These are phyloP conservation scores for Penicillium cataractarum DNA, from an alignment of 495 filamentous ascomycete genomes.

Conservation along the genomic window DNA sequence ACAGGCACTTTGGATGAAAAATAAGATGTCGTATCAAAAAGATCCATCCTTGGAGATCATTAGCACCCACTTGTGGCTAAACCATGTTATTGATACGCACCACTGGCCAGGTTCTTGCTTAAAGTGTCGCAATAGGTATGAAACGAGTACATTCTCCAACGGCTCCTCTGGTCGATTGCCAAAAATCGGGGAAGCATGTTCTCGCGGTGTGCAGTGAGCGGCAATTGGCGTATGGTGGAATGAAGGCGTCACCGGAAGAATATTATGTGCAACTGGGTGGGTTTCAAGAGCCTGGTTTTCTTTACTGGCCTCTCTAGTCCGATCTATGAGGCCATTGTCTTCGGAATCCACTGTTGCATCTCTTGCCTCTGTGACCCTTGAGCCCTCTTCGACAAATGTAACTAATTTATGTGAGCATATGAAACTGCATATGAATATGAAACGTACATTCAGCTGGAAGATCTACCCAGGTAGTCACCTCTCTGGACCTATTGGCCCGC, in stretches of 20 bases:
- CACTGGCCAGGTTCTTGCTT: not conserved
- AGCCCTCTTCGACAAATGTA: not conserved
- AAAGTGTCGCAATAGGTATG: not conserved
- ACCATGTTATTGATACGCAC: not conserved
- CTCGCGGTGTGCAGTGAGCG: not conserved
- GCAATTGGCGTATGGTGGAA: not conserved
- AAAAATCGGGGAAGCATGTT: not conserved
- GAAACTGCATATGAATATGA: not conserved
- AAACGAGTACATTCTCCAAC: not conserved
- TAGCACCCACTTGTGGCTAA: not conserved
- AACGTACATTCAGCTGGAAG: not conserved
- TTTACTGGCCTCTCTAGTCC: not conserved
- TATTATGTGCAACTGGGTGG: not conserved
- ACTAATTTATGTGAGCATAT: not conserved
- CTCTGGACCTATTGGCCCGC: not conserved
- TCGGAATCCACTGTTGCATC: not conserved
- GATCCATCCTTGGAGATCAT: not conserved
- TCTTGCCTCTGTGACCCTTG: not conserved
- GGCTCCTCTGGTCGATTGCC: not conserved
- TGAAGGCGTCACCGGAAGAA: not conserved
- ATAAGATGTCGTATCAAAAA: conserved; percentile 1
- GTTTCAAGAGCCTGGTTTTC: not conserved
- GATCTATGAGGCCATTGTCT: not conserved
- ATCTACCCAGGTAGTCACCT: not conserved
- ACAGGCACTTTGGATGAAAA: not conserved